Evolutionary conservation across 768 basidiomycete species (phyloP), one percentile per base, ranked within the genome.

Genomic region (Phaffia australis): DNA sequence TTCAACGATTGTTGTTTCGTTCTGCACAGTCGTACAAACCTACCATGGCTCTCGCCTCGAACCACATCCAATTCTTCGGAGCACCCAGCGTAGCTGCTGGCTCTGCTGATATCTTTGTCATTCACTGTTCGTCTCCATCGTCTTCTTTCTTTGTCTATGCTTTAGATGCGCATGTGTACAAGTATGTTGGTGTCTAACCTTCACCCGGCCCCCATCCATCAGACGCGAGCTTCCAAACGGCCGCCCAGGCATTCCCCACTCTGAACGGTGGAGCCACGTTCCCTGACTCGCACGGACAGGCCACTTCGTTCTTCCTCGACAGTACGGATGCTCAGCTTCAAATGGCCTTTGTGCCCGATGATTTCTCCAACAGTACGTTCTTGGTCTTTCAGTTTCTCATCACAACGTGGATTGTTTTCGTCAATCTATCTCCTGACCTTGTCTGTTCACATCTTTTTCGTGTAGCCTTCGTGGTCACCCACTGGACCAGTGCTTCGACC

Each of bases 181-280:
- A 3, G 51, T 46, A 35, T 16, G 21, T 59, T 51, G 47, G 16
- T 2, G 30, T 59, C 14, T 7, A 50, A 51, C 25, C 65, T 66
- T 30, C 3, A 4, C 23, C 21, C 1, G 35, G 7, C 65, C 32
- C 60, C 49, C 29, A 49, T 18, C 48, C 51, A 11, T 52, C 2
- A 91, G 89, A 83, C 76, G 82, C 86, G 27, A 87, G 79, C 80
- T 87, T 87, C 82, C 90, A 93, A 75, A 84, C 88, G 14, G 76
- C 79, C 14, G 69, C 84, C 7, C 84, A 89, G 73, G 61, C 79
- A 0, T 89, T 84, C 75, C 77, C 83, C 16, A 74, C 78, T 19
- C 15, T 76, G 9, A 71, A 72, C 64, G 82, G 83, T 56, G 77
- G 75, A n/a, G 73, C 77, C 50, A 57, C 81, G 1, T 85, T 89